Evolutionary conservation across 371 early-diverging fungal species (phyloP).

Genomic region (Rhizopus microsporus): DNA sequence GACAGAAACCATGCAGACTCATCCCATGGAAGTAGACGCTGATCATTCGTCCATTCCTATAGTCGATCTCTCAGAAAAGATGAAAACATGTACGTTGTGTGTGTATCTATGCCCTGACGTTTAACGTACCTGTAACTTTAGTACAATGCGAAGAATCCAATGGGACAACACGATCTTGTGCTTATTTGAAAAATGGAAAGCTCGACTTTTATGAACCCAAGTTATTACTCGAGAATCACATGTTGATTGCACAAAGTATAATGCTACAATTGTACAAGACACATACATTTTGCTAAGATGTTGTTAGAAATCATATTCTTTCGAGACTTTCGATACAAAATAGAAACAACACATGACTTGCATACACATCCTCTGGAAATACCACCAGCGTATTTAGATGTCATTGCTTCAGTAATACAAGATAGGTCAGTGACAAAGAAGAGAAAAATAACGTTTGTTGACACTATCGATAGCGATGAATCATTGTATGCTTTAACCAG

Average conservation of each 20-base stretch:
- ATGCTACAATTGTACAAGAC: neutral
- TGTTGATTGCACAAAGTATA: conserved; percentile 24
- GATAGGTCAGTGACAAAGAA: conserved; percentile 29
- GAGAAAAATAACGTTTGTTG: no score
- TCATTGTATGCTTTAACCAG: conserved; percentile 18
- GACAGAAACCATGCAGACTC: neutral
- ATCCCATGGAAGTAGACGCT: neutral
- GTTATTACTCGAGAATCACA: conserved; percentile 39
- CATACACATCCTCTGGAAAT: conserved; percentile 18
- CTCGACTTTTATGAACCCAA: conserved; percentile 34
- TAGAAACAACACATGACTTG: conserved; percentile 17
- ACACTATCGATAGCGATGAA: conserved; percentile 33
- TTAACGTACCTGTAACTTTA: neutral
- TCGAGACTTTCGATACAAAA: conserved; percentile 24
- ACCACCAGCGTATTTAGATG: conserved; percentile 22
- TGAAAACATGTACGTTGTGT: conserved; percentile 10
- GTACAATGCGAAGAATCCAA: neutral
- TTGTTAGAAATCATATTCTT: conserved; percentile 33
- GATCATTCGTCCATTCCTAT: conserved; percentile 1
- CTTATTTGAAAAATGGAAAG: conserved; percentile 43
- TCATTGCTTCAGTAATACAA: conserved; percentile 39
- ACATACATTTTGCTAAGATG: neutral
- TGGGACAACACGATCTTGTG: conserved; percentile 8
- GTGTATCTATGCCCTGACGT: neutral
- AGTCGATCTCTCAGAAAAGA: conserved; percentile 8